Evolutionary conservation across 1,284 basidiomycete genomes (phyloP).

Genomic region (Coniferiporia sulphurascens): DNA sequence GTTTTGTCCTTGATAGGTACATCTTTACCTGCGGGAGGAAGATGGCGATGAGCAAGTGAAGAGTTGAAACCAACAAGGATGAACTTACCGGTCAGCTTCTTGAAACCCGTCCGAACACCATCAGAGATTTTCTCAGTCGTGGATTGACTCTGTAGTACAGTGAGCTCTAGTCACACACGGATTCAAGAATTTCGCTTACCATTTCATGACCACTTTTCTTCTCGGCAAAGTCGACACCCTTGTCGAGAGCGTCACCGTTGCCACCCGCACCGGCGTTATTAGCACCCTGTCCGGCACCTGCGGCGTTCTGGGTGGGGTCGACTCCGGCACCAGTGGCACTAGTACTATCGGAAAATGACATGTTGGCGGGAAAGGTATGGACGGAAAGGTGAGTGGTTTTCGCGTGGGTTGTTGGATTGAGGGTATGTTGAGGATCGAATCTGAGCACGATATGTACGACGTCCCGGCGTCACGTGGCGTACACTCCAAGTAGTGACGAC

Average conservation of each 20-base stretch:
- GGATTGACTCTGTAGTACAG: slow-evolving; percentile 8
- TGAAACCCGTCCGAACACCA: slow-evolving; percentile 20
- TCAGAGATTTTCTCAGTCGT: slow-evolving; percentile 24
- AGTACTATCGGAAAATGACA: no score
- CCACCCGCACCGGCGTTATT: not conserved
- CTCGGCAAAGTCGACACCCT: slow-evolving; percentile 21
- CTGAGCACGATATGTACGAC: no score
- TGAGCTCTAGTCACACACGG: not conserved
- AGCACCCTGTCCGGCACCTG: not conserved
- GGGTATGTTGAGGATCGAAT: no score
- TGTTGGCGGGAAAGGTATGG: no score
- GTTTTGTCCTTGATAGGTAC: slow-evolving; percentile 20
- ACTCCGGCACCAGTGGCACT: no score
- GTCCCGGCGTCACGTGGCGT: no score
- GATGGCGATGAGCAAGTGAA: not conserved
- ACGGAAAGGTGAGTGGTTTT: no score
- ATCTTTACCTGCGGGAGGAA: slow-evolving; percentile 16
- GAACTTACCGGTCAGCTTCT: slow-evolving; percentile 20
- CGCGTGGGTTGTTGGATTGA: no score
- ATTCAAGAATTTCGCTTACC: slow-evolving; percentile 16
- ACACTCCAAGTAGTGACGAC: no score
- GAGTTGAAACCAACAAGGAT: not conserved
- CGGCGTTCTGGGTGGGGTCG: not conserved
- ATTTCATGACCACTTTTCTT: slow-evolving; percentile 21
- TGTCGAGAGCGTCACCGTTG: slow-evolving; percentile 22